These are phyloP conservation scores for Penicillium flavigenum DNA, from an alignment of 495 filamentous ascomycete genomes.

Conservation along the genomic window DNA sequence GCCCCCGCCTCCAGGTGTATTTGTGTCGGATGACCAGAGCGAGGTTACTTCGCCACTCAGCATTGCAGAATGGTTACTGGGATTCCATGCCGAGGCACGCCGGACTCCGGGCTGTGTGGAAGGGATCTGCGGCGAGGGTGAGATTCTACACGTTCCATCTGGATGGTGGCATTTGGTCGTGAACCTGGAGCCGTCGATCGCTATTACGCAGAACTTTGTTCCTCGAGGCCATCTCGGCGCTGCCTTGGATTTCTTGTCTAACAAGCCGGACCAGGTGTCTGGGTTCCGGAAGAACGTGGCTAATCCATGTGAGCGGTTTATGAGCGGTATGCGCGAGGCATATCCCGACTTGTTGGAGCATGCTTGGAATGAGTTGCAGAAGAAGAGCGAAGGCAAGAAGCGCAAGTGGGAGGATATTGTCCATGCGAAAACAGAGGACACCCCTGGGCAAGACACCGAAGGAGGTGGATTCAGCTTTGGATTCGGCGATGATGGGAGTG, in stretches of 20 bases:
- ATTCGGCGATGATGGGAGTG: slow-evolving; percentile 66
- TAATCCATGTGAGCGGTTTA: slow-evolving; percentile 75
- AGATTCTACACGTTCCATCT: slow-evolving; percentile 87
- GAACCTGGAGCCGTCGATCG: slow-evolving; percentile 78
- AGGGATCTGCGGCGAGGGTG: slow-evolving; percentile 82
- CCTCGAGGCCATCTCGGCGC: slow-evolving; percentile 70
- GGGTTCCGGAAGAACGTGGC: slow-evolving; percentile 75
- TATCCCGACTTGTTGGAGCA: slow-evolving; percentile 66
- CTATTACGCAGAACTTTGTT: slow-evolving; percentile 96
- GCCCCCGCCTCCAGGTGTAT: slow-evolving; percentile 80
- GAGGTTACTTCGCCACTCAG: slow-evolving; percentile 94
- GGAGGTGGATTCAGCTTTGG: slow-evolving; percentile 79
- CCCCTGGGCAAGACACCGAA: slow-evolving; percentile 41
- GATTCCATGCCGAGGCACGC: slow-evolving; percentile 87
- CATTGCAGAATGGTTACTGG: slow-evolving; percentile 92
- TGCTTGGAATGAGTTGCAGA: slow-evolving; percentile 63
- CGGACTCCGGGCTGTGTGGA: slow-evolving; percentile 75
- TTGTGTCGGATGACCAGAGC: slow-evolving; percentile 85
- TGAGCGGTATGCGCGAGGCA: slow-evolving; percentile 60
- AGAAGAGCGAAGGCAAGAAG: slow-evolving; percentile 62
- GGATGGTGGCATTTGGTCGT: slow-evolving; percentile 98
- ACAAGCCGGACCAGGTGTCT: slow-evolving; percentile 80
- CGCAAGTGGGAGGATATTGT: slow-evolving; percentile 84
- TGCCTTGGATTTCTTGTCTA: slow-evolving; percentile 77
- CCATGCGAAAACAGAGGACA: slow-evolving; percentile 42